phyloP scores from a whole-genome alignment of 495 filamentous ascomycete genomes.

The Lentithecium fluviatile region DNA sequence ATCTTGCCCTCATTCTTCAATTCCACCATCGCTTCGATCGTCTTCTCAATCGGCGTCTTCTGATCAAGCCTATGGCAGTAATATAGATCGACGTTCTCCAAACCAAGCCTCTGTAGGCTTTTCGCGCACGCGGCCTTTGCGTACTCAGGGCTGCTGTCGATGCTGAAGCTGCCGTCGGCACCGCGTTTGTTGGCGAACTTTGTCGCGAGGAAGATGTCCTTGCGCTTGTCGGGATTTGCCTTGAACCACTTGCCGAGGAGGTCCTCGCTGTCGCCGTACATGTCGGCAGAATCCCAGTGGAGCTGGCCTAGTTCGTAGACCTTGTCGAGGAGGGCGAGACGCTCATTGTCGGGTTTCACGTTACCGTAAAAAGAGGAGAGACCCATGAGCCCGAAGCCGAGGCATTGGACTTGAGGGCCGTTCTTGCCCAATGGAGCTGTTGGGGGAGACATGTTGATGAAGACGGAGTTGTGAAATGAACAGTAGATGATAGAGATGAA shows the following conservation, averaged over 20 bases:
- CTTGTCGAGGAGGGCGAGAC: constrained; percentile 52
- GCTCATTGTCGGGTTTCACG: constrained; percentile 46
- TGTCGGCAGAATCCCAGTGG: constrained; percentile 63
- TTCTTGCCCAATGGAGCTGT: constrained; percentile 27
- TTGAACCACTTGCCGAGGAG: constrained; percentile 59
- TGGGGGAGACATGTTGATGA: constrained; percentile 23
- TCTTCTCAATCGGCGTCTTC: constrained; percentile 34
- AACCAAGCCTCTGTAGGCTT: constrained; percentile 47
- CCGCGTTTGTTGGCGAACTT: constrained; percentile 51
- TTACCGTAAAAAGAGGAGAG: constrained; percentile 48
- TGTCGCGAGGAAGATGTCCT: constrained; percentile 58
- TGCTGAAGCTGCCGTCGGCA: not conserved
- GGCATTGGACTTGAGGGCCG: constrained; percentile 46
- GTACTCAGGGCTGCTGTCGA: constrained; percentile 48
- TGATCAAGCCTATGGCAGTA: constrained; percentile 24
- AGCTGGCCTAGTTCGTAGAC: constrained; percentile 55
- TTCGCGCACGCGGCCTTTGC: constrained; percentile 47
- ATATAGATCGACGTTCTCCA: constrained; percentile 49
- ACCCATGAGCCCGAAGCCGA: constrained; percentile 58
- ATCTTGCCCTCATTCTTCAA: constrained; percentile 27
- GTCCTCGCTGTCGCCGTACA: constrained; percentile 54
- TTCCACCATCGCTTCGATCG: constrained; percentile 25
- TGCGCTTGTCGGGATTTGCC: constrained; percentile 50
- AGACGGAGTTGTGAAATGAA: not conserved
- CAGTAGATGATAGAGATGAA: not conserved